phyloP scores from a whole-genome alignment of 1,284 basidiomycete species.

The Moesziomyces aphidis region DNA sequence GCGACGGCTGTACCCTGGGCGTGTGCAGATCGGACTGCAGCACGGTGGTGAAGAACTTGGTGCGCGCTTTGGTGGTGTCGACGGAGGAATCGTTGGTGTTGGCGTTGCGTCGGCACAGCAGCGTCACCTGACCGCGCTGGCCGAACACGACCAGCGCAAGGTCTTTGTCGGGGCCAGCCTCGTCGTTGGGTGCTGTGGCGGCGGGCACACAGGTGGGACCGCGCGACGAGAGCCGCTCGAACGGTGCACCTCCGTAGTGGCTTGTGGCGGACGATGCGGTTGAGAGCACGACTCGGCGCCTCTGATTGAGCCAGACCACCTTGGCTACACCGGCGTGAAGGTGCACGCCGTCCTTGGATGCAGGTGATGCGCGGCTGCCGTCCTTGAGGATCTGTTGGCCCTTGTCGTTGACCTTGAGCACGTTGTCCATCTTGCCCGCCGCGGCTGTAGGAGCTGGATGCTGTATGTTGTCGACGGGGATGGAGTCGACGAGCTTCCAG shows the following conservation, averaged over 20 bases:
- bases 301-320: constrained; percentile 34
- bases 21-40: constrained; percentile 37
- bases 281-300: constrained; percentile 28
- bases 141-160: constrained; percentile 42
- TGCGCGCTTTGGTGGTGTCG: not conserved
- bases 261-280: constrained; percentile 6
- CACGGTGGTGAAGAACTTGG: constrained; percentile 17
- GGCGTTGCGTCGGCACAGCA: constrained; percentile 26
- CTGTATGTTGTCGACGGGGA: constrained; percentile 11
- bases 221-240: constrained; percentile 23
- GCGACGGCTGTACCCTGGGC: constrained; percentile 35
- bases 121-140: constrained; percentile 28
- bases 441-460: not conserved
- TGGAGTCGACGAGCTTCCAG: constrained; percentile 31
- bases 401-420: constrained; percentile 41
- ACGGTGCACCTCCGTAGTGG: constrained; percentile 22
- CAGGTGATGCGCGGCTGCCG: constrained; percentile 10
- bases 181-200: constrained; percentile 6
- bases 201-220: constrained; percentile 19
- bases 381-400: constrained; percentile 22
- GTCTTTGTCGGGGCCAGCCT: constrained; percentile 22
- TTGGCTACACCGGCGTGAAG: constrained; percentile 26
- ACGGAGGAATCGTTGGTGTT: constrained; percentile 7
- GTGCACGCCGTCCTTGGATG: not conserved
- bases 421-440: constrained; percentile 18